Percentiles rank a stretch among this genome's conserved stretches.
Evolutionary conservation across 164 flowering plant genomes (phyloP).

Genomic region (Kingdonia uniflora): DNA sequence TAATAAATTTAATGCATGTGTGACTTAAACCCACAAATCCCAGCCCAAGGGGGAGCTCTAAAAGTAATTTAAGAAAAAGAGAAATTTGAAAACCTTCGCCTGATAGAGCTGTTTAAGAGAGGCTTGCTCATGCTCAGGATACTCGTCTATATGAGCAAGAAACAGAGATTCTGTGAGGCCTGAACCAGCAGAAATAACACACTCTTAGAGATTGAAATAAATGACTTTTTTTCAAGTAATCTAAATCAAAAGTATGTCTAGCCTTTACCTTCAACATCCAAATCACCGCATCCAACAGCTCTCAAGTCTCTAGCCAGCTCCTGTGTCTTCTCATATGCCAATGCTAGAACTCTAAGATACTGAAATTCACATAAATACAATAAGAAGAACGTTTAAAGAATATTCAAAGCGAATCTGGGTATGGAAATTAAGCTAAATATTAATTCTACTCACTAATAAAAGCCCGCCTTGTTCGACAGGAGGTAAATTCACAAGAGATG

Average conservation of each 20-base stretch:
- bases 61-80: not conserved
- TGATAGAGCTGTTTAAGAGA: conserved; percentile 81
- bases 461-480: conserved; percentile 88
- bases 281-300: conserved; percentile 95
- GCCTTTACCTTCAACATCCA: conserved; percentile 87
- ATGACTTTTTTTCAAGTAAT: conserved; percentile 1
- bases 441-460: conserved; percentile 55
- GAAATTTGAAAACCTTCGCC: conserved; percentile 57
- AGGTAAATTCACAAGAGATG: conserved; percentile 82
- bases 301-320: conserved; percentile 89
- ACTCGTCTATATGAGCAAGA: conserved; percentile 79
- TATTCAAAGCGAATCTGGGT: conserved; percentile 6
- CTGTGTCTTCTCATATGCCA: conserved; percentile 92
- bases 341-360: conserved; percentile 95
- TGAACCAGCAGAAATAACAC: conserved; percentile 20
- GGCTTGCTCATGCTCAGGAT: conserved; percentile 91
- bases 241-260: not conserved
- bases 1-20: not conserved
- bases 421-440: not conserved
- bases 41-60: not conserved
- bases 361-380: conserved; percentile 28
- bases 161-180: conserved; percentile 91
- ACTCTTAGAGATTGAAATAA: conserved; percentile 1
- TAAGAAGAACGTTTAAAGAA: conserved; percentile 1
- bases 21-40: not conserved